Evolutionary conservation across 257 asterid species (phyloP), one percentile per base, ranked within the genome.

Genomic region (Petrea volubilis): DNA sequence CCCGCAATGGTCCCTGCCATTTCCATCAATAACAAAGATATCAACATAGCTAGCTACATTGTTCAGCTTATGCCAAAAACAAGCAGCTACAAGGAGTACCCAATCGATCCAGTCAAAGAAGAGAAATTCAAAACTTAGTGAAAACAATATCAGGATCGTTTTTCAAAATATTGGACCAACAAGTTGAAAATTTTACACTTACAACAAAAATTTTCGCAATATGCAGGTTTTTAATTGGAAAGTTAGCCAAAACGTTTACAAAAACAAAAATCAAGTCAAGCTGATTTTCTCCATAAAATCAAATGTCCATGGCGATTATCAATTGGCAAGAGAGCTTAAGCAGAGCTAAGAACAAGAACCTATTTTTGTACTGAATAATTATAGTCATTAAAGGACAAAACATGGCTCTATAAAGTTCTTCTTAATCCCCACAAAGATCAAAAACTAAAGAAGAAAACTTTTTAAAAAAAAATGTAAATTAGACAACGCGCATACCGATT

Each of bases 1-100:
- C 92, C 72, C 82, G 77, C 72, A 90, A 20, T 18, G 90, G 88
- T 2, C 96, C 98, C 96, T 90, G 87, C 31, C 31, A 63, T 74
- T 81, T 55, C 70, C 68, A 79, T 10, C 50, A 47, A 46, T n/a
- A 38, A 5, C 12, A 5, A 38, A 38, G 43, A 38, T 38, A 38
- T 38, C 43, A 38, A 38, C 43, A 38, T 38, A 38, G 43, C 43
- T 38, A 38, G 10, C 1, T 38, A 7, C 4, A 38, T 5, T 5
- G 10, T 12, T 38, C 43, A 5, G 43, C 11, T 7, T 38, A 1
- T 1, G 43, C 6, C 12, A 1, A 2, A 38, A 38, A 33, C 38
- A 2, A 33, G 38, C 38, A 33, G 38, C 38, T 2, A 33, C 5
- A 33, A 33, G 7, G 3, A 33, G 11, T 38, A 38, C 9, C 6